Evolutionary conservation across 352 stramenopile genomes (phyloP).

Genomic region (Globisporangium abappressorium): DNA sequence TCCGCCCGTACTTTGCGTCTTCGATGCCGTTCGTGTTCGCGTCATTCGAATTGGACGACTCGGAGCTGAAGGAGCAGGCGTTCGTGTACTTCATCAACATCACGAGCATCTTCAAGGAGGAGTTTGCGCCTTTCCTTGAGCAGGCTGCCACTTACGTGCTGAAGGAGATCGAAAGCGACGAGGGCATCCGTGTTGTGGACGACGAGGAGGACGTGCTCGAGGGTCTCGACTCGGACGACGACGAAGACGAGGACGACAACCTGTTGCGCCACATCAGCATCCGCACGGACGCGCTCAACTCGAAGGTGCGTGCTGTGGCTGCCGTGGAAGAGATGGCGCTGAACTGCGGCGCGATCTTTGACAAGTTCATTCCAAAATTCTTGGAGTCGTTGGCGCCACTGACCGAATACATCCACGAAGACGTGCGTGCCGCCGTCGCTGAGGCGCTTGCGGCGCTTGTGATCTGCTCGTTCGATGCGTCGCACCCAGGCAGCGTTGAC

Average conservation of each 20-base stretch:
- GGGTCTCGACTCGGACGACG: conserved; percentile 76
- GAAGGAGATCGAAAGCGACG: conserved; percentile 67
- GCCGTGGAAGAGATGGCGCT: conserved; percentile 83
- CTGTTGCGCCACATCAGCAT: conserved; percentile 83
- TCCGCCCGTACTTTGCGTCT: conserved; percentile 92
- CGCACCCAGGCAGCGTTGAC: conserved; percentile 76
- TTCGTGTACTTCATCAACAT: conserved; percentile 99
- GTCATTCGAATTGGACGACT: conserved; percentile 91
- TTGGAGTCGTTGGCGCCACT: conserved; percentile 73
- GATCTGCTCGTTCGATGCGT: conserved; percentile 82
- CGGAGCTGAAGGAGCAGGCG: conserved; percentile 96
- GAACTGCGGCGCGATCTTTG: conserved; percentile 77
- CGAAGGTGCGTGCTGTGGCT: conserved; percentile 78
- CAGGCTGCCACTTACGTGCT: conserved; percentile 70
- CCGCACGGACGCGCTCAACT: conserved; percentile 81
- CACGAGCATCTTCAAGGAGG: conserved; percentile 96
- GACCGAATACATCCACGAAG: conserved; percentile 87
- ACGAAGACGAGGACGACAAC: conserved; percentile 67
- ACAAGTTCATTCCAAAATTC: conserved; percentile 83
- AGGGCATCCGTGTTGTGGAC: conserved; percentile 70
- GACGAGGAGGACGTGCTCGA: conserved; percentile 72
- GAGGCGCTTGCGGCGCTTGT: conserved; percentile 78
- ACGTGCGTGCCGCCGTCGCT: conserved; percentile 75
- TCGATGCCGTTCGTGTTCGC: conserved; percentile 96
- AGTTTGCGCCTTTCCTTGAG: conserved; percentile 94